Percentiles rank a stretch among this genome's conserved stretches.
These are phyloP conservation scores for Carex pumila DNA, from an alignment of 176 grass and related monocot species.

Conservation along the genomic window DNA sequence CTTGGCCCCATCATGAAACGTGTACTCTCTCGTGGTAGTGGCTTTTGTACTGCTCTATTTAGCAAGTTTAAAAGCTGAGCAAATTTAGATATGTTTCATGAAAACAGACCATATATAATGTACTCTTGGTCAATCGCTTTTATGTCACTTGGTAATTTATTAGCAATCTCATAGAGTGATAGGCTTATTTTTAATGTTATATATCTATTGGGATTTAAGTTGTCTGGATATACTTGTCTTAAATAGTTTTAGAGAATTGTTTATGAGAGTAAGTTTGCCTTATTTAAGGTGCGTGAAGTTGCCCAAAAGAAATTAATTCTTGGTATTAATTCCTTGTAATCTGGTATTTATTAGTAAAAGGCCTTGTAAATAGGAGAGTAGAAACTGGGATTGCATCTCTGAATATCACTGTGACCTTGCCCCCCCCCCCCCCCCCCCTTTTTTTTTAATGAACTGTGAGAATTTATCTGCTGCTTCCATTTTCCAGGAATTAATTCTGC, in stretches of 20 bases:
- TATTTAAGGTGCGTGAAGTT: background rate
- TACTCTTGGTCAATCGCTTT: background rate
- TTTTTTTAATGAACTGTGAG: no score
- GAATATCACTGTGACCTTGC: background rate
- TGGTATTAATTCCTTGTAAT: background rate
- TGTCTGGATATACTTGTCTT: background rate
- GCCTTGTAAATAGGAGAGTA: background rate
- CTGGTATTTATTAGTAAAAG: background rate
- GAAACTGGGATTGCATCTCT: background rate
- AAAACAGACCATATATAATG: background rate
- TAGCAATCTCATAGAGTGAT: background rate
- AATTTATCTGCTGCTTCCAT: slow-evolving; percentile 18
- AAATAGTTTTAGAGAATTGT: background rate
- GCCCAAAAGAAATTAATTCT: background rate
- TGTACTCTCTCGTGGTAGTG: background rate
- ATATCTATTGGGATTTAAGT: background rate
- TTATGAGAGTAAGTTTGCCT: background rate
- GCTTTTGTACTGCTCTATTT: background rate
- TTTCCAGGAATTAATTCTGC: slow-evolving; percentile 40
- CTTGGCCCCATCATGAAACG: background rate
- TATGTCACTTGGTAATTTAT: background rate
- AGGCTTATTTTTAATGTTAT: background rate
- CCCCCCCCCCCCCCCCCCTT: background rate
- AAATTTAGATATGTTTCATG: background rate
- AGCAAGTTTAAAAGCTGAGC: background rate